Evolutionary conservation across 2,329 filamentous ascomycete genomes (phyloP), one percentile per base, ranked within the genome.

Genomic region (Fusarium sp.): DNA sequence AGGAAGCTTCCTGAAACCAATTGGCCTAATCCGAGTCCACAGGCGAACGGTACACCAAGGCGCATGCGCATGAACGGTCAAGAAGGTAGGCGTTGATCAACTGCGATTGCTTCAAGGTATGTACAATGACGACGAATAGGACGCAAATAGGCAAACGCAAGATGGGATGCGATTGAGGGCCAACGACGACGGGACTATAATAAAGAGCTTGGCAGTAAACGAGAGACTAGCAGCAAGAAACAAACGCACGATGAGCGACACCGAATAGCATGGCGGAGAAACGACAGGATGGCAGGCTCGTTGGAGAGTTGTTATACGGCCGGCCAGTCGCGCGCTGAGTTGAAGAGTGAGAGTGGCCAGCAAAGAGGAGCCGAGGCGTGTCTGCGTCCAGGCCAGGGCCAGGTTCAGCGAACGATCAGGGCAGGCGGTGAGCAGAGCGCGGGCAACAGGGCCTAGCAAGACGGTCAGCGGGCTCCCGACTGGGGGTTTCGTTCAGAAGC

Each of bases 341-440:
- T 54, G 53, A 57, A 66, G 58, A 52, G 56, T 59, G 59, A 66
- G 54, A 63, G 61, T 35, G 44, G 44, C 27, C 35, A 56, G 45
- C 45, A 44, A 47, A 42, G 45, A 39, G 54, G 50, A 51, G 59
- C 53, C 49, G 53, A 63, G 42, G 57, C 61, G 50, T 45, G 33
- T 61, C 57, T 15, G 35, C 17, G 42, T 35, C 19, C 42, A 32
- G 23, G 9, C 9, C 35, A 19, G n/a, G n/a, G n/a, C 25, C 38
- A 56, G 33, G 55, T 56, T 53, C 60, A 63, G 52, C 53, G 57
- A 68, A 65, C 60, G 67, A 63, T 53, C 59, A 61, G 49, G 67
- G 68, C 64, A 69, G 67, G 68, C 68, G 68, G 66, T 70, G 66
- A 70, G 57, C 53, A 47, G 57, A 53, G 64, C 59, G 65, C 59